Evolutionary conservation across 2,329 filamentous ascomycete genomes (phyloP), one percentile per base, ranked within the genome.

Genomic region (Cordyceps militaris): DNA sequence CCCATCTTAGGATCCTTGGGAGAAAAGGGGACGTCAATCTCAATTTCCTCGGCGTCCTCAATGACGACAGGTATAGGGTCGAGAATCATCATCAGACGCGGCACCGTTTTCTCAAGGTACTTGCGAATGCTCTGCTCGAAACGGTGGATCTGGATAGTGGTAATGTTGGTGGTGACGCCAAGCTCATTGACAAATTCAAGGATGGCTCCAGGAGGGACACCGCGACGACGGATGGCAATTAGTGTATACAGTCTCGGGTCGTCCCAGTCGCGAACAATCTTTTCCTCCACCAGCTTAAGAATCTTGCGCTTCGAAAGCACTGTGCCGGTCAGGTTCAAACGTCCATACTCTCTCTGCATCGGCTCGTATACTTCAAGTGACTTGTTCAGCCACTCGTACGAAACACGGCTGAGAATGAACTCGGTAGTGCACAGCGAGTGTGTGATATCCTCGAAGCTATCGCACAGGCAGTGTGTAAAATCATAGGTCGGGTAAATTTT

Each of bases 401-500:
- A 94, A 48, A 89, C 86, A 59, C 93, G 79, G 21, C 89, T 88
- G 53, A 89, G 83, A 63, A 92, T 85, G 66, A 97, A 97, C 70
- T 97, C 94, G 1, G 89, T 93, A 0, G 94, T 97, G 70, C 93
- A 97, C 21, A 97, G 78, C 14, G 88, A 93, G 75, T 97, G 93
- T 0, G 92, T 92, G 66, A 97, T 95, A 19, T 83, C 82, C 72
- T 99, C 94, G 63, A 96, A 90, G 64, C 89, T 92, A 79, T 97
- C 94, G 66, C 89, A 93, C 23, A 97, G 78, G 71, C 89, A 96
- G 75, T 95, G 90, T 0, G 88, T 88, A 69, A 95, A 95, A 70
- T 96, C 92, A 67, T 97, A 97, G 0, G 93, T 95, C 0, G 94
- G 94, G 70, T 96, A 97, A 62, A 97, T 96, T 71, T 85, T 87